Evolutionary conservation across 768 basidiomycete genomes (phyloP), one percentile per base, ranked within the genome.

Genomic region (Suillus hirtellus): DNA sequence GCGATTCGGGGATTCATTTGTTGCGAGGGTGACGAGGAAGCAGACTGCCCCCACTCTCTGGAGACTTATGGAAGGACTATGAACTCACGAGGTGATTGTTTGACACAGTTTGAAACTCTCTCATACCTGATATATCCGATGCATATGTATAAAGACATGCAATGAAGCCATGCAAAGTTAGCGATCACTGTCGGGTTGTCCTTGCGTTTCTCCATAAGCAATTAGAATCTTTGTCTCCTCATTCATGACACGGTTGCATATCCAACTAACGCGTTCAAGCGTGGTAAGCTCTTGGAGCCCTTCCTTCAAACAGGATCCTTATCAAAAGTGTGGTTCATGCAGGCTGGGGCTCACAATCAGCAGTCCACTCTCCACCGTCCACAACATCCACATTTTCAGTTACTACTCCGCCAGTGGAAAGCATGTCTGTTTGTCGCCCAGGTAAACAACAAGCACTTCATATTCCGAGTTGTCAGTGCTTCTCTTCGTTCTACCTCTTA

Each of bases 21-120:
- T 72, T 54, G 81, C 78, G 50, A 80, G 79, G 63, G 81, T 81
- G 24, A 89, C 85, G 14, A 79, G 90, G 62, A 92, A 92, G 69
- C 80, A 77, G 43, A 83, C 84, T 15, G 89, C 90, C 10, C 92
- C 92, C 1, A 67, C 89, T 14, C 72, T 92, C 62, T 86, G 85
- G 71, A 72, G 62, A 7, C 82, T 90, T 56, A 68, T 93, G 65
- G 89, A 89, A 63, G 75, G 60, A 7, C 8, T 27, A 27, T 27
- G 49, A 49, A 27, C 24, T 8, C 24, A 9, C 15, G 49, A 49
- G 49, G 49, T 49, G 24, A 49, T 49, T 49, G 49, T 7, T 49
- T 49, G 49, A 49, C 24, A 49, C 24, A 15, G 3, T 49, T 27
- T 17, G 15, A 49, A 49, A 49, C 15, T 11, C 21, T 21, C 21